A percentile compares a stretch with the other conserved stretches of the same genome.
Evolutionary conservation across 352 stramenopile genomes (phyloP).

Genomic region (Pythium myriotylum): DNA sequence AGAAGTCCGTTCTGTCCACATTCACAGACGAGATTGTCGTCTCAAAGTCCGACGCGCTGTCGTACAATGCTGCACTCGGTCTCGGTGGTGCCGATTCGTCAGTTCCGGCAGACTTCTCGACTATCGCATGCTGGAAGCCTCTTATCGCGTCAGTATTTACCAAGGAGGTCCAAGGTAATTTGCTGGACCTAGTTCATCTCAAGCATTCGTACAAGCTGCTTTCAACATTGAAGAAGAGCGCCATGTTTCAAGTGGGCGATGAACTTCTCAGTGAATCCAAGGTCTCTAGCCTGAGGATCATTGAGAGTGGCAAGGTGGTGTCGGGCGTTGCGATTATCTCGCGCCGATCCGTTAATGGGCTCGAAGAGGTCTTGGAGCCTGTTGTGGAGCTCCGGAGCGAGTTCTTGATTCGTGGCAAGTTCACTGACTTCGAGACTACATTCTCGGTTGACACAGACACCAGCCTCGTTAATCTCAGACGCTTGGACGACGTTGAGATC

Average conservation of each 20-base stretch:
- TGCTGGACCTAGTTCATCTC: slow-evolving; percentile 83
- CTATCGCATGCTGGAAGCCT: slow-evolving; percentile 77
- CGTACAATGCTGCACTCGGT: slow-evolving; percentile 63
- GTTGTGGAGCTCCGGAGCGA: slow-evolving; percentile 79
- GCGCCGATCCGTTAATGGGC: slow-evolving; percentile 46
- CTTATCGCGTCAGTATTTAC: slow-evolving; percentile 86
- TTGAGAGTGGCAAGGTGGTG: slow-evolving; percentile 80
- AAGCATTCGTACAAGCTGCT: slow-evolving; percentile 87
- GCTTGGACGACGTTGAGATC: slow-evolving; percentile 52
- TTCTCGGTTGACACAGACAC: slow-evolving; percentile 61
- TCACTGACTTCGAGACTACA: slow-evolving; percentile 72
- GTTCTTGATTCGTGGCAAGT: slow-evolving; percentile 85
- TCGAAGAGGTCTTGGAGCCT: slow-evolving; percentile 62
- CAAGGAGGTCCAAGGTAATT: slow-evolving; percentile 77
- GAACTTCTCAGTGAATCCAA: slow-evolving; percentile 73
- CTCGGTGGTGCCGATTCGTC: slow-evolving; percentile 33
- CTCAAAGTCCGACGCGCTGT: slow-evolving; percentile 50
- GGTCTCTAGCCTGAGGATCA: slow-evolving; percentile 76
- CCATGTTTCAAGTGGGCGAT: slow-evolving; percentile 64
- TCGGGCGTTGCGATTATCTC: slow-evolving; percentile 72
- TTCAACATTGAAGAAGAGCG: slow-evolving; percentile 24
- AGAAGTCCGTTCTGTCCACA: slow-evolving; percentile 56
- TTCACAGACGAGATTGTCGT: slow-evolving; percentile 72
- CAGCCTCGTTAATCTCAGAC: slow-evolving; percentile 42
- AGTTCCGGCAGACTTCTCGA: slow-evolving; percentile 75